phyloP scores from a whole-genome alignment of 2,329 filamentous ascomycete genomes.

The Fonsecaea multimorphosa region DNA sequence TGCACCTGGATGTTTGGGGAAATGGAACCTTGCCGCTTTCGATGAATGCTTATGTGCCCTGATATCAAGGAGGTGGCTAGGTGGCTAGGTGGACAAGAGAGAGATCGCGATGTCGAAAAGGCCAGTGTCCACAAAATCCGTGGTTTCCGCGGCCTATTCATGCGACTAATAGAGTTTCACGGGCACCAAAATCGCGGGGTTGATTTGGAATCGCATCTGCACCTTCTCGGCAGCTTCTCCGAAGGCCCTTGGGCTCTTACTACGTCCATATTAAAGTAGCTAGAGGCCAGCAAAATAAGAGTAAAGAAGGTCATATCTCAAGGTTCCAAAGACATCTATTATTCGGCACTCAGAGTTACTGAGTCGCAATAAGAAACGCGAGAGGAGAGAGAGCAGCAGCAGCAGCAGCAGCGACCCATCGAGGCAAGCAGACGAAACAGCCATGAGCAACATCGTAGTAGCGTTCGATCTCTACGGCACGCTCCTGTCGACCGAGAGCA shows the following conservation, averaged over 20 bases:
- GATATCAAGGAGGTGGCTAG: too few species aligned
- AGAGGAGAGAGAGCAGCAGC: too few species aligned
- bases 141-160: neutral
- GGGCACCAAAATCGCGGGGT: neutral
- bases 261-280: neutral
- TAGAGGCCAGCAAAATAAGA: too few species aligned
- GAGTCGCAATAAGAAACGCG: too few species aligned
- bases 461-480: slow-evolving; percentile 81
- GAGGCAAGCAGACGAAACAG: neutral
- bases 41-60: neutral
- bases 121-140: neutral
- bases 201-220: neutral
- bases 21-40: slow-evolving; percentile 12
- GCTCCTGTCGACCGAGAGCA: slow-evolving; percentile 73
- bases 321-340: too few species aligned
- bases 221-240: neutral
- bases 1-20: neutral
- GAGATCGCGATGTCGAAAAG: too few species aligned
- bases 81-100: neutral
- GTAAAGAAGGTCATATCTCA: too few species aligned
- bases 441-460: slow-evolving; percentile 54
- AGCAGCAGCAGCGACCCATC: neutral
- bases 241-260: neutral
- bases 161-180: neutral
- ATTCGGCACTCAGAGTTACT: too few species aligned